phyloP scores from a whole-genome alignment of 352 stramenopile genomes.

The Globisporangium uncinulatum region DNA sequence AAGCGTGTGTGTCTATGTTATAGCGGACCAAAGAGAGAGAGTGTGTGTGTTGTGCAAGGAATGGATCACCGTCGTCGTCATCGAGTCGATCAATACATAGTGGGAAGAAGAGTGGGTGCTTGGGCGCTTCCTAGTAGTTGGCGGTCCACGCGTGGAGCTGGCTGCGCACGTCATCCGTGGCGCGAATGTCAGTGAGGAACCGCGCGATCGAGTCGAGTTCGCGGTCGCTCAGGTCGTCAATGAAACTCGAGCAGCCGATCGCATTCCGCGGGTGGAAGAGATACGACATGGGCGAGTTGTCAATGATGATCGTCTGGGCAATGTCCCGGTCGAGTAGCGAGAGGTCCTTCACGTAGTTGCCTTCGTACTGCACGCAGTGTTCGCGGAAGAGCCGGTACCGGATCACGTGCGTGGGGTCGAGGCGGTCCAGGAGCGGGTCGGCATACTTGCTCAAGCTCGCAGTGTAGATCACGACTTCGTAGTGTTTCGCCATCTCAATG shows the following conservation, averaged over 20 bases:
- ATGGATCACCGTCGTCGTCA: neutral
- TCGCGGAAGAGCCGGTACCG: conserved; percentile 90
- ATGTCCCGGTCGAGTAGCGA: conserved; percentile 92
- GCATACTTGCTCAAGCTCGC: conserved; percentile 97
- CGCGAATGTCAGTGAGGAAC: conserved; percentile 51
- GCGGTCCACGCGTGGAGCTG: conserved; percentile 68
- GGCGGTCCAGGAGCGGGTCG: conserved; percentile 94
- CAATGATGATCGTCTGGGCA: conserved; percentile 96
- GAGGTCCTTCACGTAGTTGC: conserved; percentile 98
- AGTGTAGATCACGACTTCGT: conserved; percentile 99
- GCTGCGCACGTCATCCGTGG: conserved; percentile 56
- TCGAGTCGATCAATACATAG: neutral
- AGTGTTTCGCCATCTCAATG: conserved; percentile 92
- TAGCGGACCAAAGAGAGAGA: no score
- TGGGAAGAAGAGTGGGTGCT: neutral
- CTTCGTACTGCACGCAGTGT: conserved; percentile 94
- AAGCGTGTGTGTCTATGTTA: no score
- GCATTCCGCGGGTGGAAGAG: conserved; percentile 94
- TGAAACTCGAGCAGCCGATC: conserved; percentile 85
- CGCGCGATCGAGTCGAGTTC: conserved; percentile 85
- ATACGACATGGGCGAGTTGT: conserved; percentile 98
- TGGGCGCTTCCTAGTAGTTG: conserved; percentile 46
- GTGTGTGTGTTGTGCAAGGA: no score
- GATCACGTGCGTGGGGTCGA: conserved; percentile 91
- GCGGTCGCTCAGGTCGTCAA: conserved; percentile 84